Evolutionary conservation across 2,329 filamentous ascomycete genomes (phyloP), one percentile per base, ranked within the genome.

Genomic region (Orbilia oligospora): DNA sequence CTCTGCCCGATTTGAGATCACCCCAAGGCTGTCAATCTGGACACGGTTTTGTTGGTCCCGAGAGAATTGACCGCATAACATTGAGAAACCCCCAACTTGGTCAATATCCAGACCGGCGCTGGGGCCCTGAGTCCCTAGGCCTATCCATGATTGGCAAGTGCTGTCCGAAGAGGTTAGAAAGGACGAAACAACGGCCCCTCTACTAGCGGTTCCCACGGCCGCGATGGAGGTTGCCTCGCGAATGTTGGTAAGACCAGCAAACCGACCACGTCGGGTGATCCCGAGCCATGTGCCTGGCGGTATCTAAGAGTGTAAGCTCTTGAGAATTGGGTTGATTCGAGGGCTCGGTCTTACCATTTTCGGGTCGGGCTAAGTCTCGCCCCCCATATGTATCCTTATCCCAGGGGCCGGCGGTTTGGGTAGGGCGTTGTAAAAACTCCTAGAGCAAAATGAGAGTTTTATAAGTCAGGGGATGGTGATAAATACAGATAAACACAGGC

Each of bases 161-260:
- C 38, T 84, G 81, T 88, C 86, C 5, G 41, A 24, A 33, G 72
- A 71, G 27, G 67, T 48, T 46, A 77, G 33, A 49, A 77, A 77
- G 12, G 73, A 77, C 16, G 73, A 91, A 36, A 90, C 89, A 86
- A 91, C 89, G 53, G 86, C 87, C 66, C 90, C 90, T 71, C 90
- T 87, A 83, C 89, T 91, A 81, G 86, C 87, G 73, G 85, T 84
- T 12, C 87, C 89, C 16, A 85, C 84, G 2, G 85, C 84, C 81
- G 89, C 87, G 71, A 87, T 82, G 22, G 85, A 81, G 69, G 86
- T 84, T 24, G 85, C 85, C 84, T 91, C 90, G 73, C 89, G 87
- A 82, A 89, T 91, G 84, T 91, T 91, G 67, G 90, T 91, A 76
- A 91, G 86, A 5, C 91, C 88, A 9, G 90, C 90, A 69, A 91